These are phyloP conservation scores for Talaromyces albobiverticillius DNA, from an alignment of 2,329 filamentous ascomycete genomes.

Conservation along the genomic window DNA sequence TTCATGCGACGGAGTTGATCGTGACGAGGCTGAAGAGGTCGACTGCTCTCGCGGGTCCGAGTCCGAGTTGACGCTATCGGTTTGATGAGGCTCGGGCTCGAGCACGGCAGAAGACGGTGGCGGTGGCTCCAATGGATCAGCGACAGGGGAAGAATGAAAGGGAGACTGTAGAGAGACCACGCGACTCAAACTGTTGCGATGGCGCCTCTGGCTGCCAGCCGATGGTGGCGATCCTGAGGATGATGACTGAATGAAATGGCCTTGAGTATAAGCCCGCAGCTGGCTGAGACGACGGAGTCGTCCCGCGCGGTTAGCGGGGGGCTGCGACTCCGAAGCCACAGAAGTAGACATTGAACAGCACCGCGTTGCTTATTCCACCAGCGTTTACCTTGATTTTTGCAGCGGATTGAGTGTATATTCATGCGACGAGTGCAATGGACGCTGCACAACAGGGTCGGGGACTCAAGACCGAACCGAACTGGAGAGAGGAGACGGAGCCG, in stretches of 20 bases:
- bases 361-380: not conserved
- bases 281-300: conserved; percentile 40
- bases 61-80: conserved; percentile 9
- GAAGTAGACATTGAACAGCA: conserved; percentile 19
- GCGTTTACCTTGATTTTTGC: not conserved
- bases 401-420: too few species aligned
- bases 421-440: too few species aligned
- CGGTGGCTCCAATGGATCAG: conserved; percentile 7
- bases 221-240: conserved; percentile 20
- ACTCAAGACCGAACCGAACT: too few species aligned
- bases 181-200: conserved; percentile 36
- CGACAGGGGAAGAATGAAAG: conserved; percentile 18
- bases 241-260: conserved; percentile 24
- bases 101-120: not conserved
- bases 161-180: conserved; percentile 34
- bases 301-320: conserved; percentile 26
- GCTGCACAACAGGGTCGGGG: too few species aligned
- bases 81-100: conserved; percentile 9
- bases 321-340: conserved; percentile 25
- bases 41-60: conserved; percentile 11
- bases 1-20: conserved; percentile 2
- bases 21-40: conserved; percentile 9
- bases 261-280: conserved; percentile 38
- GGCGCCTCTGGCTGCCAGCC: conserved; percentile 22
- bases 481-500: not conserved